Evolutionary conservation across 148 eudicot genomes (phyloP).

Genomic region (Mesembryanthemum crystallinum): DNA sequence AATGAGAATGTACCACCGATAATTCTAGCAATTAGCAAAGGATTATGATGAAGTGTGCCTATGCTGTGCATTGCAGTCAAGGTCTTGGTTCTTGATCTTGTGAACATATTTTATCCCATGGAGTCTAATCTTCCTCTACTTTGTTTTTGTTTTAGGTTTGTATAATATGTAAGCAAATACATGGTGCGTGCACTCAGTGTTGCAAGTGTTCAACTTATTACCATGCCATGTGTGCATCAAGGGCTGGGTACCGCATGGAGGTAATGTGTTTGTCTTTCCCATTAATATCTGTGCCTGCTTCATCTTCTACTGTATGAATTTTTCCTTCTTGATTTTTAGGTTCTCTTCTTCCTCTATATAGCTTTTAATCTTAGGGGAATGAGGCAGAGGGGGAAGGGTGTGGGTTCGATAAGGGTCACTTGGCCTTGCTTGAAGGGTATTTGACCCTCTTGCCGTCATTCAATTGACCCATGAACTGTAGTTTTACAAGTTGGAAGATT

Average conservation of each 20-base stretch:
- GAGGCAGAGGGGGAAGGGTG: background rate
- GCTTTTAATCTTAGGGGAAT: background rate
- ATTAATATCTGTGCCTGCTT: background rate
- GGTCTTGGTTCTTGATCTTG: background rate
- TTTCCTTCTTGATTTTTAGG: background rate
- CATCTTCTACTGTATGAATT: background rate
- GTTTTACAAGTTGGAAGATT: background rate
- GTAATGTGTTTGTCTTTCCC: constrained; percentile 34
- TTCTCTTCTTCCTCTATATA: background rate
- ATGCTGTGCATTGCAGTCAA: background rate
- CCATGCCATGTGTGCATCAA: constrained; percentile 98
- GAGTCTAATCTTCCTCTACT: constrained; percentile 4
- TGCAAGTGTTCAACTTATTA: constrained; percentile 94
- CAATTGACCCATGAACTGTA: background rate
- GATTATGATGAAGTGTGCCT: background rate
- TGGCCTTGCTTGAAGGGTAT: background rate
- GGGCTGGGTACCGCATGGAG: constrained; percentile 99
- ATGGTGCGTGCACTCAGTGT: constrained; percentile 98
- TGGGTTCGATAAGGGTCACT: background rate
- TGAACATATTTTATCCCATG: background rate
- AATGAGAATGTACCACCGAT: background rate
- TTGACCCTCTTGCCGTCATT: background rate
- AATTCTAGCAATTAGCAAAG: background rate
- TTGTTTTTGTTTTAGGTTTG: constrained; percentile 60
- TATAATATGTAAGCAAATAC: constrained; percentile 93